Percentiles rank a stretch among this genome's conserved stretches.
phyloP scores from a whole-genome alignment of 768 basidiomycete species.

The Chalciporus pseudorubinellus region DNA sequence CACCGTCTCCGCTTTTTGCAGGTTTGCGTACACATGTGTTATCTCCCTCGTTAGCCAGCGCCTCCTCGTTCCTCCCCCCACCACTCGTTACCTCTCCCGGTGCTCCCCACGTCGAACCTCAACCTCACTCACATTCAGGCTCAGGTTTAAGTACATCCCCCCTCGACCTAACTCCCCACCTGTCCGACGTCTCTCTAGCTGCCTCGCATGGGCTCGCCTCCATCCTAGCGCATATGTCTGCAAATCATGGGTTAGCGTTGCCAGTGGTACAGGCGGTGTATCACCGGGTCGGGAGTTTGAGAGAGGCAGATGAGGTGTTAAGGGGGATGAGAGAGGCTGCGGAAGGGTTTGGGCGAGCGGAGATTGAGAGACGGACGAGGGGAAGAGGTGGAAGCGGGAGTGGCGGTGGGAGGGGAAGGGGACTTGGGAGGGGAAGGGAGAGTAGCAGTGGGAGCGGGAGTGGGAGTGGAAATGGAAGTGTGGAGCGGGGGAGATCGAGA shows the following conservation, averaged over 20 bases:
- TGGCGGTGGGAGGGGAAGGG: not conserved
- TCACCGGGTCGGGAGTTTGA: constrained; percentile 32
- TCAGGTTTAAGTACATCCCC: not conserved
- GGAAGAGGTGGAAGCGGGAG: too few species aligned
- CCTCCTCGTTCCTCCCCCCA: not conserved
- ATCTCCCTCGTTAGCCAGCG: not conserved
- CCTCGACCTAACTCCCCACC: constrained; percentile 5
- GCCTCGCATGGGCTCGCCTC: constrained; percentile 29
- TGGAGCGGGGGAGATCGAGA: not conserved
- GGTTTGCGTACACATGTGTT: not conserved
- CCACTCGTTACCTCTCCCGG: not conserved
- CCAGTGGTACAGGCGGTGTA: constrained; percentile 43
- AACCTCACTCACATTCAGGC: not conserved
- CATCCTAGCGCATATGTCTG: constrained; percentile 40
- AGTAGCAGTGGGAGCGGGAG: not conserved
- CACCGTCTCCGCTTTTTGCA: not conserved
- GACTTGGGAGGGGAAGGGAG: not conserved
- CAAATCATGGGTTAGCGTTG: constrained; percentile 43
- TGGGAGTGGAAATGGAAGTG: not conserved
- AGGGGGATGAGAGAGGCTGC: constrained; percentile 38
- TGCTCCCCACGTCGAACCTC: too few species aligned
- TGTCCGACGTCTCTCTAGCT: constrained; percentile 14
- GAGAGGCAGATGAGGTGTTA: constrained; percentile 39
- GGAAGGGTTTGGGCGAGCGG: constrained; percentile 25
- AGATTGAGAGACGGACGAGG: constrained; percentile 7